Percentiles rank a stretch among this genome's conserved stretches.
phyloP scores from a whole-genome alignment of 257 asterid genomes.

The Ilex aquifolium region DNA sequence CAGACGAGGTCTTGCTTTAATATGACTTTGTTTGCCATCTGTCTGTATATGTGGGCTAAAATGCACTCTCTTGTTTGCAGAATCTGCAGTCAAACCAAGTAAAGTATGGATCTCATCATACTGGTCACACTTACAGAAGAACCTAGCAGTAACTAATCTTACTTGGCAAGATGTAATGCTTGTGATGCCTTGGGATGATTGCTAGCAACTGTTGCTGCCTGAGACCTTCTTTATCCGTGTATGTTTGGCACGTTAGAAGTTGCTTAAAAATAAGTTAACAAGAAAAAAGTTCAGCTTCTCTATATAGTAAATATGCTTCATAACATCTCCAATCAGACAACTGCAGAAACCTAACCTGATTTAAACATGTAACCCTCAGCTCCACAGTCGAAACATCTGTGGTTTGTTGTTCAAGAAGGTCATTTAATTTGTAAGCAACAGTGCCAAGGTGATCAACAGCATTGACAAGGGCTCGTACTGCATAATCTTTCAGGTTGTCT shows the following conservation, averaged over 20 bases:
- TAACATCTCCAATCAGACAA: neutral
- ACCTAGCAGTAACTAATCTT: conserved; percentile 15
- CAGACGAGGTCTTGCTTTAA: conserved; percentile 48
- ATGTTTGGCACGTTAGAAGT: conserved; percentile 83
- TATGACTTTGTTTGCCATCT: conserved; percentile 48
- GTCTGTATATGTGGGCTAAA: conserved; percentile 62
- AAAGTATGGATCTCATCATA: conserved; percentile 1
- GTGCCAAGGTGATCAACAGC: conserved; percentile 96
- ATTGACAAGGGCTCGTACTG: conserved; percentile 86
- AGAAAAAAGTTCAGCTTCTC: conserved; percentile 15
- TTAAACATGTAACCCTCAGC: conserved; percentile 52
- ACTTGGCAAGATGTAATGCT: conserved; percentile 91
- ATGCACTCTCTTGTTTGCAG: conserved; percentile 81
- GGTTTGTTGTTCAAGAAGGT: conserved; percentile 72
- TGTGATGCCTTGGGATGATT: conserved; percentile 95
- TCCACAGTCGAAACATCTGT: conserved; percentile 66
- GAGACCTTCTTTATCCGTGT: conserved; percentile 72
- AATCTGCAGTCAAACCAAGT: conserved; percentile 32
- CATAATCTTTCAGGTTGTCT: conserved; percentile 88
- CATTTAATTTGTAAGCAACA: conserved; percentile 82
- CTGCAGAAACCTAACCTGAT: conserved; percentile 46
- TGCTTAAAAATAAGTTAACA: conserved; percentile 27
- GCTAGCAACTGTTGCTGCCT: conserved; percentile 90
- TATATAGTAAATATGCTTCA: conserved; percentile 11
- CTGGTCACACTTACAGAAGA: neutral